Base-by-base conservation (phyloP, 2,329 filamentous ascomycete species). In the Fusarium sp. region DNA sequence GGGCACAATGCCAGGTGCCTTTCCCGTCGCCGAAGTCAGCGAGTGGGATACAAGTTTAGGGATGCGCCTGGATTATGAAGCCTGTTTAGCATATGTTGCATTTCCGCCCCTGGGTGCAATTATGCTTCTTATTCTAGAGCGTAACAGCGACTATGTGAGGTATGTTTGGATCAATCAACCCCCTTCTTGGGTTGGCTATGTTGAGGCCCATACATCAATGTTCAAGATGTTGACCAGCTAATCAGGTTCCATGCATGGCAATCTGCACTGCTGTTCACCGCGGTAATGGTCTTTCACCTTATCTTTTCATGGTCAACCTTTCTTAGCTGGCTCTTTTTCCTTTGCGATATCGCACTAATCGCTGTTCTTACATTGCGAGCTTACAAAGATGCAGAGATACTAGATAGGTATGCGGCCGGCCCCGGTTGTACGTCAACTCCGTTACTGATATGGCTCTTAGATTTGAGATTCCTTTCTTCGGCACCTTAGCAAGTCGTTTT, bases 121-220 rank as follows among this genome's bases (percentile, higher is more conserved):
- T 23, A 75, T 97, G 65, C 77, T 99, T 68, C 77, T 99, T 66
- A 84, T 98, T 39, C 74, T 94, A 62, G 95, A 99, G 82, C 87
- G 93, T 72, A 95, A 97, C 80, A 97, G 93, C 72, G 95, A 99
- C 78, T 99, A 97, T 76, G 95, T 99, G 53, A 85, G 95, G 91
- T 94, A 77, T 55, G 84, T 48, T n/a, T 45, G 9, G 13, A 15
- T 29, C 13, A 10, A 33, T 10, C 9, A n/a, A 17, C 6, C 21
- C 9, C 11, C 9, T 14, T 36, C 11, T 50, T 14, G 15, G 35
- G 9, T 21, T 14, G 38, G 8, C 15, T 6, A 8, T 14, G 27
- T 39, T 13, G 21, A 6, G 21, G 7, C 7, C 37, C 37, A 4
- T 21, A n/a, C 31, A 32, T 31, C n/a, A 9, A 9, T 37, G 15